Percentiles rank a stretch among this genome's conserved stretches.
Conservation (phyloP, 768 basidiomycete species). For the Mrakia gelida region DNA sequence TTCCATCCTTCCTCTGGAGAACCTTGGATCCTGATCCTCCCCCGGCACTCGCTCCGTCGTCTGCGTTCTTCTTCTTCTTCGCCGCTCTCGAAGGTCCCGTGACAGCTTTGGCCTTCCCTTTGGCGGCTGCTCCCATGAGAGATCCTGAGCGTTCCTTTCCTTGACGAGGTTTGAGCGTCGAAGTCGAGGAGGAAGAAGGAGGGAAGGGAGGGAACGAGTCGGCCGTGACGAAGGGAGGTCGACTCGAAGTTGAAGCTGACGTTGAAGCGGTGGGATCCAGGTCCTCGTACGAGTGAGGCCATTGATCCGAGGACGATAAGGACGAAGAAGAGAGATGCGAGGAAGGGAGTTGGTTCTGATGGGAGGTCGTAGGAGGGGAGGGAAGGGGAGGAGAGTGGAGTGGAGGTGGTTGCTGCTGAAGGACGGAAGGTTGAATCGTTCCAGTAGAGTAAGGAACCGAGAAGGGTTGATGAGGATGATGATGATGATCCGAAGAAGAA, state of each 20-base stretch:
- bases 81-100: neutral
- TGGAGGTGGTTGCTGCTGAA: neutral
- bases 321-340: neutral
- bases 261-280: neutral
- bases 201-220: neutral
- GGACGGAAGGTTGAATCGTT: neutral
- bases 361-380: too few species aligned
- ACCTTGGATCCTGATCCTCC: neutral
- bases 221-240: too few species aligned
- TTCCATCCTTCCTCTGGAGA: neutral
- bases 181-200: neutral
- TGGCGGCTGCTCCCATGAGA: neutral
- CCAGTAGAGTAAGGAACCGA: neutral
- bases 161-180: neutral
- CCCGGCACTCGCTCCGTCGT: neutral
- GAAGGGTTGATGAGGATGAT: too few species aligned
- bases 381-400: neutral
- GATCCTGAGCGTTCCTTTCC: neutral
- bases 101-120: neutral
- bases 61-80: neutral
- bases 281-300: neutral
- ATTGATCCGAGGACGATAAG: neutral
- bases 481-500: too few species aligned
- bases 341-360: neutral
- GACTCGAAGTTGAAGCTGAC: neutral